These are phyloP conservation scores for Luffa acutangula DNA, from an alignment of 306 rosid genomes.

Conservation along the genomic window DNA sequence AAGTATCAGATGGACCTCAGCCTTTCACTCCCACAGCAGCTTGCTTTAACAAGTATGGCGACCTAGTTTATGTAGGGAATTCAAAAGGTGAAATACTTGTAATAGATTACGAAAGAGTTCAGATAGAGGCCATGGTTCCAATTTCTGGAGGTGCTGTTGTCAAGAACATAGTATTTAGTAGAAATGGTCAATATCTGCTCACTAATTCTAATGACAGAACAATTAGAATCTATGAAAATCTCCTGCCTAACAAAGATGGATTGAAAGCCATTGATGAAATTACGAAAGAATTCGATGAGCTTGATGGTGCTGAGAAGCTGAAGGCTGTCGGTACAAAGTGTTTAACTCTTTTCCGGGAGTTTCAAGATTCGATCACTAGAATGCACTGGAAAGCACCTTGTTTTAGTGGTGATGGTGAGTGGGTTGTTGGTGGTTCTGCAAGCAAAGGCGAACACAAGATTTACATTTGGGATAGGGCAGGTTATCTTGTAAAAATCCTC, in stretches of 20 bases:
- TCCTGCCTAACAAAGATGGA: slow-evolving; percentile 65
- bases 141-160: slow-evolving; percentile 71
- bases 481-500: slow-evolving; percentile 91
- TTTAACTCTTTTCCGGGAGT: slow-evolving; percentile 73
- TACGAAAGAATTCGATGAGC: slow-evolving; percentile 25
- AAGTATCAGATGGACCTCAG: slow-evolving; percentile 62
- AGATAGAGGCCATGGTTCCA: slow-evolving; percentile 63
- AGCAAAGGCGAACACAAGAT: slow-evolving; percentile 99
- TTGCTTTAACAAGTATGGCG: slow-evolving; percentile 76
- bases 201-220: slow-evolving; percentile 90
- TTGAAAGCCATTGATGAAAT: slow-evolving; percentile 40
- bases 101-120: slow-evolving; percentile 40
- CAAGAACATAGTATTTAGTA: slow-evolving; percentile 85
- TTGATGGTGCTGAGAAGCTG: slow-evolving; percentile 56
- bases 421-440: slow-evolving; percentile 98
- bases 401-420: slow-evolving; percentile 98
- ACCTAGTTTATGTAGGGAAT: slow-evolving; percentile 82
- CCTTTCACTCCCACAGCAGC: slow-evolving; percentile 89
- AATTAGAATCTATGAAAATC: slow-evolving; percentile 83
- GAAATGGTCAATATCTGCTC: slow-evolving; percentile 81
- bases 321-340: slow-evolving; percentile 72
- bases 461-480: slow-evolving; percentile 96
- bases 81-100: slow-evolving; percentile 94
- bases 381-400: slow-evolving; percentile 99
- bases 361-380: slow-evolving; percentile 90